Conservation (phyloP, 2,329 filamentous ascomycete genomes). For the Epichloe sp. region DNA sequence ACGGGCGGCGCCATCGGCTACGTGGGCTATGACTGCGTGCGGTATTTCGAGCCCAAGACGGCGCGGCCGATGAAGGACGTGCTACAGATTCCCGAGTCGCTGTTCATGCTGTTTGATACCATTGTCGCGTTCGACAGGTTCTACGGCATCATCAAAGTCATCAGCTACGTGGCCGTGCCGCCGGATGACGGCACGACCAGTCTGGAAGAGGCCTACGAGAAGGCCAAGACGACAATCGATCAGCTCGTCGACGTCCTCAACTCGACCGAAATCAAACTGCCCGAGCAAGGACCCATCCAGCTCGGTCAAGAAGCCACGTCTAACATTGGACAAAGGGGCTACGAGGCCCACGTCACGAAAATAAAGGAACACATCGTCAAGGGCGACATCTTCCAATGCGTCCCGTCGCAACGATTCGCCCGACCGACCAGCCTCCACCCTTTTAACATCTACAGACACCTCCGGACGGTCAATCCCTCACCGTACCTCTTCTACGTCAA, state of each 20-base stretch:
- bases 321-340: slow-evolving; percentile 80
- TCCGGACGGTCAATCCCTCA: slow-evolving; percentile 94
- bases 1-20: slow-evolving; percentile 92
- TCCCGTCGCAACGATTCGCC: slow-evolving; percentile 86
- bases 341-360: slow-evolving; percentile 74
- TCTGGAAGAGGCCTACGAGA: slow-evolving; percentile 52
- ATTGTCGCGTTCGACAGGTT: slow-evolving; percentile 92
- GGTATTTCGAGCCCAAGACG: slow-evolving; percentile 98
- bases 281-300: slow-evolving; percentile 59
- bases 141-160: slow-evolving; percentile 82
- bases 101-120: slow-evolving; percentile 96
- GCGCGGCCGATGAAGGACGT: slow-evolving; percentile 77
- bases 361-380: slow-evolving; percentile 84
- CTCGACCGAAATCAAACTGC: slow-evolving; percentile 62
- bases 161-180: slow-evolving; percentile 74
- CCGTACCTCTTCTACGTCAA: slow-evolving; percentile 96
- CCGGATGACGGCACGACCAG: slow-evolving; percentile 33
- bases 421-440: slow-evolving; percentile 84
- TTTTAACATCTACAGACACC: slow-evolving; percentile 94
- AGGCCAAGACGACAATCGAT: slow-evolving; percentile 50
- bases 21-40: slow-evolving; percentile 93
- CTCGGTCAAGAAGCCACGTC: slow-evolving; percentile 71
- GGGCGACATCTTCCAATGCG: slow-evolving; percentile 95
- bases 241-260: slow-evolving; percentile 59
- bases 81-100: slow-evolving; percentile 75